Evolutionary conservation across 1,284 basidiomycete genomes (phyloP).

Genomic region (Leucoagaricus sp.): DNA sequence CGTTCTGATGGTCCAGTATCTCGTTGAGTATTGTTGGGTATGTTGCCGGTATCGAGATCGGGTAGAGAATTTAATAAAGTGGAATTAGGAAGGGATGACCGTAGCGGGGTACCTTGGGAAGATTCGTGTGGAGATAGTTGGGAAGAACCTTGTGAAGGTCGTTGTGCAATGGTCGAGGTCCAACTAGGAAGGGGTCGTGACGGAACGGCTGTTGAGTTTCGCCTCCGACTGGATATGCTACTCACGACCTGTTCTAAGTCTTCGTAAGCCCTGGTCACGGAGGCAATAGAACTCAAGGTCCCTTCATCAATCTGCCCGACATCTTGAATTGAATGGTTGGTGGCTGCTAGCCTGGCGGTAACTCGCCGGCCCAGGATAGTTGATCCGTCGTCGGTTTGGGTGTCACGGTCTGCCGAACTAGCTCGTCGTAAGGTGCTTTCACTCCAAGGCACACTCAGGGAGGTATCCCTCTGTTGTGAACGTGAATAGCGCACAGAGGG

Average conservation of each 20-base stretch:
- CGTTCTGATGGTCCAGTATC: conserved; percentile 28
- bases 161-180: neutral
- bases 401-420: conserved; percentile 22
- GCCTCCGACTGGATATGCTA: neutral
- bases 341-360: conserved; percentile 41
- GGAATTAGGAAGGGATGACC: conserved; percentile 3
- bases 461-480: neutral
- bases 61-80: neutral
- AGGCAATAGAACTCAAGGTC: conserved; percentile 10
- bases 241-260: conserved; percentile 9
- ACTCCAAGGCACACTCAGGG: neutral
- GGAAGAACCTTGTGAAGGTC: conserved; percentile 4
- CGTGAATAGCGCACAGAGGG: neutral
- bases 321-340: conserved; percentile 4
- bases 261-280: conserved; percentile 14
- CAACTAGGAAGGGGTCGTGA: neutral
- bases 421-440: conserved; percentile 22
- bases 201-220: neutral
- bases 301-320: conserved; percentile 9
- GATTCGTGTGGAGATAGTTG: conserved; percentile 8
- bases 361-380: conserved; percentile 53
- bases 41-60: conserved; percentile 7
- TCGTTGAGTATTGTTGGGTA: conserved; percentile 19
- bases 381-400: conserved; percentile 37
- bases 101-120: conserved; percentile 4